Evolutionary conservation across 139 green algal species (phyloP), one percentile per base, ranked within the genome.

Genomic region (Pseudopediastrum boryanum): DNA sequence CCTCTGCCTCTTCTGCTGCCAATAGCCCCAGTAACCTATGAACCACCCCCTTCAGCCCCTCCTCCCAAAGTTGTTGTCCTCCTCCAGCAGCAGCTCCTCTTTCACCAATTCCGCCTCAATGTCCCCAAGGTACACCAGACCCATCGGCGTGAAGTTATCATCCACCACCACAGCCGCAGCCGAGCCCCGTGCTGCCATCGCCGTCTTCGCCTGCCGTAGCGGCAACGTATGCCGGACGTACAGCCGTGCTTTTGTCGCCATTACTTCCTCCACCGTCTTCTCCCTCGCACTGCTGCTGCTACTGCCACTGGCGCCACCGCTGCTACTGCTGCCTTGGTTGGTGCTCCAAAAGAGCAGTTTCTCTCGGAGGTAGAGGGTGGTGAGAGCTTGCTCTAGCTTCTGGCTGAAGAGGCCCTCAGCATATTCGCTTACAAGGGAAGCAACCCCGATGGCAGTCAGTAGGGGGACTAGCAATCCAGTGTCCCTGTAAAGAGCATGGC

Each of bases 181-280:
- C 12, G 61, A 80, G 38, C 36, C 44, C 27, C 81, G 75, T 6
- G 67, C 51, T 12, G 58, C 41, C 84, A 91, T 85, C 56, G 86
- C 86, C 25, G 77, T 63, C 54, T 84, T 81, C 10, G 86, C 86
- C 62, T 89, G 84, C 51, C 78, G 56, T 54, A 91, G 79, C n/a
- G 86, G 86, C 67, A 91, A 67, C 27, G 84, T 87, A 63, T 87
- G 82, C 16, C 86, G 79, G 68, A 91, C 84, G 70, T 89, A 91
- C 54, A 91, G 80, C 52, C 61, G 62, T 12, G 86, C 85, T 38
- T 64, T 75, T 10, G 82, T 85, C 21, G 70, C 61, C 44, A 91
- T 86, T 5, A 88, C 84, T 3, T 59, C 36, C 79, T 89, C 86
- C 0, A 91, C 86, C 71, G 86, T 58, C 61, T 54, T 65, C 44